Conservation (phyloP, 805 yeast species). For the Blastobotrys muscicola region DNA sequence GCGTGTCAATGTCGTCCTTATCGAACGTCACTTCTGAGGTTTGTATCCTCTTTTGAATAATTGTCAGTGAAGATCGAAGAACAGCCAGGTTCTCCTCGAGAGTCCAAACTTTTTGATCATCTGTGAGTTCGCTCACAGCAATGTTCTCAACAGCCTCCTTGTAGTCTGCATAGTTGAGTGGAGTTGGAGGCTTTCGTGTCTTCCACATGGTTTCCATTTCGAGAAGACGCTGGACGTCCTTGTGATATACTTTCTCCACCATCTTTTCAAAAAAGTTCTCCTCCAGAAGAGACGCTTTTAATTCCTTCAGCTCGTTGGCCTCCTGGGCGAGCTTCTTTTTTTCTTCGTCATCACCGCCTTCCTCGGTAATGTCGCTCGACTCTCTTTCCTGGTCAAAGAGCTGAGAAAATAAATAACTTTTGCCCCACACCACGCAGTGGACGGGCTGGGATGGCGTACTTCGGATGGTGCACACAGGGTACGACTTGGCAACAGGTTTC, state of each 20-base stretch:
- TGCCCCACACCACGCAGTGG: conserved; percentile 97
- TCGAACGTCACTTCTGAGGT: conserved; percentile 51
- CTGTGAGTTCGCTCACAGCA: conserved; percentile 22
- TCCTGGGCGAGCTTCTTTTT: conserved; percentile 27
- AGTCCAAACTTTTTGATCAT: conserved; percentile 46
- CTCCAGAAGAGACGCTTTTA: conserved; percentile 26
- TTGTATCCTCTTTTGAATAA: conserved; percentile 42
- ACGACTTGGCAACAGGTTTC: conserved; percentile 80
- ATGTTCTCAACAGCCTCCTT: conserved; percentile 14
- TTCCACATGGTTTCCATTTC: conserved; percentile 72
- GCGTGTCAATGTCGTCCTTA: conserved; percentile 89
- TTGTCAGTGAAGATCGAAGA: conserved; percentile 39
- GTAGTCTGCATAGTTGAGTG: conserved; percentile 35
- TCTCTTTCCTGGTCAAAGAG: conserved; percentile 44
- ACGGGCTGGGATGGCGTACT: conserved; percentile 95
- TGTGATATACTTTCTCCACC: conserved; percentile 43
- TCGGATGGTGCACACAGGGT: conserved; percentile 93
- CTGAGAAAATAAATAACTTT: conserved; percentile 76
- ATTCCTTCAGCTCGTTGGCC: conserved; percentile 27
- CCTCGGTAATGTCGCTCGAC: conserved; percentile 54
- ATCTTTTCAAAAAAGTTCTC: conserved; percentile 26
- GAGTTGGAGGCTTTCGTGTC: conserved; percentile 56
- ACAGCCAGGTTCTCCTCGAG: conserved; percentile 53
- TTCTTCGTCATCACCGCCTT: conserved; percentile 48
- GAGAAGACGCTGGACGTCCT: conserved; percentile 71